Evolutionary conservation across 2,329 filamentous ascomycete species (phyloP).

Genomic region (Fusarium sp.): DNA sequence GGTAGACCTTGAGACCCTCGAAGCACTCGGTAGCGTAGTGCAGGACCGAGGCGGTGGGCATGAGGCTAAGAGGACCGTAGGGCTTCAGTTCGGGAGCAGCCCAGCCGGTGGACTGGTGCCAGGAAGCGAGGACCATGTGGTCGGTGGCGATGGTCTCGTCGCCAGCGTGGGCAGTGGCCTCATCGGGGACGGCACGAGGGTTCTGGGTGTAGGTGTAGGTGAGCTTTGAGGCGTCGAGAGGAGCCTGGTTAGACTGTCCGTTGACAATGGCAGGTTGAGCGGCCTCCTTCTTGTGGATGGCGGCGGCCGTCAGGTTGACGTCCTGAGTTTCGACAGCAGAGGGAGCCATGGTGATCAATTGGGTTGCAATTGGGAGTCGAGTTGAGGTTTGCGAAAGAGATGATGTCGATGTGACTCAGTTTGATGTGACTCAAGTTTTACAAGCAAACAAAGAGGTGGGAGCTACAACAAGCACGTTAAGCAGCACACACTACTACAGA

Average conservation of each 20-base stretch:
- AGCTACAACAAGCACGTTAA: conserved; percentile 4
- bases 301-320: conserved; percentile 60
- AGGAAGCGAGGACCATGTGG: conserved; percentile 83
- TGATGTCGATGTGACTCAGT: conserved; percentile 12
- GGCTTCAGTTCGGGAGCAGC: conserved; percentile 74
- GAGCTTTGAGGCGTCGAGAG: conserved; percentile 68
- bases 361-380: neutral
- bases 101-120: conserved; percentile 74
- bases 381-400: neutral
- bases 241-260: conserved; percentile 60
- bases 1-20: conserved; percentile 83
- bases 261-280: conserved; percentile 47
- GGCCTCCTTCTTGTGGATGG: conserved; percentile 59
- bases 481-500: neutral
- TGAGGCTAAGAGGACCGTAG: conserved; percentile 78
- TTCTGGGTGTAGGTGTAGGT: conserved; percentile 60
- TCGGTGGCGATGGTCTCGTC: conserved; percentile 72
- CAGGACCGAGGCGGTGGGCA: conserved; percentile 80
- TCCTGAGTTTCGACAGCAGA: conserved; percentile 57
- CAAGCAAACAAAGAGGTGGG: neutral
- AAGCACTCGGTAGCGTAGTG: conserved; percentile 95
- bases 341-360: conserved; percentile 55
- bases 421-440: conserved; percentile 11
- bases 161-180: conserved; percentile 56
- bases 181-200: conserved; percentile 62